phyloP scores from a whole-genome alignment of 2,329 filamentous ascomycete genomes.

The Pseudocercospora cruenta region DNA sequence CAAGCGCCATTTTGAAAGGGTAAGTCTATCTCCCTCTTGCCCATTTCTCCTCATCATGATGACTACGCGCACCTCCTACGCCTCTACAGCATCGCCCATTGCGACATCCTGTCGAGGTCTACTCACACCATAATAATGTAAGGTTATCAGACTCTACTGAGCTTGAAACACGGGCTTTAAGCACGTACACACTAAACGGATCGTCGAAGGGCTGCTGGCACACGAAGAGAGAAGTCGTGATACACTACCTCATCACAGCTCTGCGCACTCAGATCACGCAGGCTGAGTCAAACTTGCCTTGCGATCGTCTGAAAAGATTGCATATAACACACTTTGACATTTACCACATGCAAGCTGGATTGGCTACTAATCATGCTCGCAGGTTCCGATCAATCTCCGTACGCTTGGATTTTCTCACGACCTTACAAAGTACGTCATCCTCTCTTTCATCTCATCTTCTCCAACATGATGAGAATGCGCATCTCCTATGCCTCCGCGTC shows the following conservation, averaged over 20 bases:
- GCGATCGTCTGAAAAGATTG: too few species aligned
- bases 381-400: too few species aligned
- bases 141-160: neutral
- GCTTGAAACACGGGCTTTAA: neutral
- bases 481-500: neutral
- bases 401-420: too few species aligned
- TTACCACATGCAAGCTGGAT: too few species aligned
- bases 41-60: neutral
- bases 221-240: neutral
- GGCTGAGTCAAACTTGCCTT: too few species aligned
- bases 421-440: neutral
- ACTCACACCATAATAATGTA: neutral
- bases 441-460: neutral
- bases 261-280: too few species aligned
- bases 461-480: neutral
- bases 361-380: too few species aligned
- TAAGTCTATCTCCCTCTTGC: neutral
- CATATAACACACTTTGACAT: too few species aligned
- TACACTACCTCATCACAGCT: too few species aligned
- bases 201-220: constrained; percentile 1
- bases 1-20: neutral
- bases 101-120: neutral
- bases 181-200: neutral
- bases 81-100: neutral
- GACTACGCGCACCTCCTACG: neutral